Percentiles rank a stretch among this genome's conserved stretches.
Evolutionary conservation across 768 basidiomycete genomes (phyloP).

Genomic region (Russula sp.): DNA sequence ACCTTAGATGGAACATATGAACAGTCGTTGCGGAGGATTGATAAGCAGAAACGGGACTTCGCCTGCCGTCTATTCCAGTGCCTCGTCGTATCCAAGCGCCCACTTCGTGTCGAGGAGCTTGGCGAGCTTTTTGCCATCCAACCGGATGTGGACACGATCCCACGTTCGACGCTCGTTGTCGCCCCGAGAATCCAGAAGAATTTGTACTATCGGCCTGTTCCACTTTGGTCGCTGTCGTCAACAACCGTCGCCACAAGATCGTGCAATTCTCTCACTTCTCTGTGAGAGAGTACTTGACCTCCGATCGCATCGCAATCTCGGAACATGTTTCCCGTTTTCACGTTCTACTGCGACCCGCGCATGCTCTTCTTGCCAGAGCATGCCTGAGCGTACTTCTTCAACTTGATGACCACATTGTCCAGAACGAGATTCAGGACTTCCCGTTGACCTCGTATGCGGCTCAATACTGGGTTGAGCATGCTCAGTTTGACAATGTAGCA

Average conservation of each 20-base stretch:
- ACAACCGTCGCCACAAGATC: neutral
- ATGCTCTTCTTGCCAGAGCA: neutral
- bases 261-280: neutral
- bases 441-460: neutral
- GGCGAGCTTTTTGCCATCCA: neutral
- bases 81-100: neutral
- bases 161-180: neutral
- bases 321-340: neutral
- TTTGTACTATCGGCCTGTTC: neutral
- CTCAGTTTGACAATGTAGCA: no score
- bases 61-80: neutral
- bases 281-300: neutral
- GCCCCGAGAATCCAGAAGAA: neutral
- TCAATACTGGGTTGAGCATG: no score
- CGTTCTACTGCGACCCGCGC: neutral
- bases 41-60: neutral
- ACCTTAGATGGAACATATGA: neutral
- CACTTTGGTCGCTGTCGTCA: neutral
- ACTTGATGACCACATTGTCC: neutral
- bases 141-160: neutral
- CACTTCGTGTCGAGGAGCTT: neutral
- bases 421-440: neutral
- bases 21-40: neutral
- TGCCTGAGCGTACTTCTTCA: slow-evolving; percentile 2
- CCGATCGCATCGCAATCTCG: neutral